Percentiles rank a stretch among this genome's conserved stretches.
Evolutionary conservation across 2,329 filamentous ascomycete genomes (phyloP).

Genomic region (Aspergillus sclerotialis): DNA sequence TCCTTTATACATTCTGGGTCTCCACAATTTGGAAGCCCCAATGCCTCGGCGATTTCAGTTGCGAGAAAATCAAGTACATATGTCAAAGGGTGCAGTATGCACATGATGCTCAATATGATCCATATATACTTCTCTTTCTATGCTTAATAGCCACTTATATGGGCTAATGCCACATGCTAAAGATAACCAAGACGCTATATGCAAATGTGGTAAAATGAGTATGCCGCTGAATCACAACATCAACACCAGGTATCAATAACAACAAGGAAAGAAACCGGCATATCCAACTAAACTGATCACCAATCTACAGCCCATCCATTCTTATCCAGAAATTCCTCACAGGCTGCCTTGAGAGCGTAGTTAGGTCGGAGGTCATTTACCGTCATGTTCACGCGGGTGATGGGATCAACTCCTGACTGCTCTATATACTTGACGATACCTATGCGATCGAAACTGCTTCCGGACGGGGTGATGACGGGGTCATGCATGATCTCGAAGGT

Average conservation of each 20-base stretch:
- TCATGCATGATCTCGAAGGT: slow-evolving; percentile 47
- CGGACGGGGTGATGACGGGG: slow-evolving; percentile 58
- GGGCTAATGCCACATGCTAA: too few species aligned
- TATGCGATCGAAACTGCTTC: slow-evolving; percentile 82
- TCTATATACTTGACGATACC: slow-evolving; percentile 82
- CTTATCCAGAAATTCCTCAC: slow-evolving; percentile 73
- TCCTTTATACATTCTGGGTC: too few species aligned
- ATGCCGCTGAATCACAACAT: slow-evolving; percentile 2
- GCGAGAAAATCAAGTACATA: too few species aligned
- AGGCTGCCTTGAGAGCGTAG: slow-evolving; percentile 70
- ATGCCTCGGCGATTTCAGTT: too few species aligned
- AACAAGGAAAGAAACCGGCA: slow-evolving; percentile 1
- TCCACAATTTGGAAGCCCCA: too few species aligned
- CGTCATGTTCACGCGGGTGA: slow-evolving; percentile 69
- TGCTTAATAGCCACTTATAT: too few species aligned
- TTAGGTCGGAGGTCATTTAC: slow-evolving; percentile 72
- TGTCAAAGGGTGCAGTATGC: too few species aligned
- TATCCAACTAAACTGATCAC: too few species aligned
- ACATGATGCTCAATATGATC: too few species aligned
- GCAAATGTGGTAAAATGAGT: too few species aligned
- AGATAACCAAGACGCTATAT: too few species aligned
- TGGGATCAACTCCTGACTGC: slow-evolving; percentile 66
- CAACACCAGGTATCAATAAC: slow-evolving; percentile 1
- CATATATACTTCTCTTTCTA: too few species aligned
- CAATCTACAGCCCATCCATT: slow-evolving; percentile 94